A percentile compares a stretch with the other conserved stretches of the same genome.
These are phyloP conservation scores for Xylariales sp. DNA, from an alignment of 2,329 filamentous ascomycete genomes.

Conservation along the genomic window DNA sequence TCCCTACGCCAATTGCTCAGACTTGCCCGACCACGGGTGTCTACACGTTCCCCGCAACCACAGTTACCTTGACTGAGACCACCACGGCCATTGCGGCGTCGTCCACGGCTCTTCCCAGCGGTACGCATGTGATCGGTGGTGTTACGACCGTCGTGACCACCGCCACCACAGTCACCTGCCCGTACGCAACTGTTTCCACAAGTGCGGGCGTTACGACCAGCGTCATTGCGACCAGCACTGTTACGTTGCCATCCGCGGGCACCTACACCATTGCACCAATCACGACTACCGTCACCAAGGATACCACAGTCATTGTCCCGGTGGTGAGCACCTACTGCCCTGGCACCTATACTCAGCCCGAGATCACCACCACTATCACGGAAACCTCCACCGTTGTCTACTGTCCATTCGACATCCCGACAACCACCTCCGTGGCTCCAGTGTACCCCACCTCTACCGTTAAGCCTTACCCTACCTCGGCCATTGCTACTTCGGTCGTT, in stretches of 20 bases:
- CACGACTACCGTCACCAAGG: conserved; percentile 54
- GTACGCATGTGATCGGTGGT: conserved; percentile 66
- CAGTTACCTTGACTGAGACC: conserved; percentile 60
- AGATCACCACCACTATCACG: conserved; percentile 62
- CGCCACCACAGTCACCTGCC: conserved; percentile 65
- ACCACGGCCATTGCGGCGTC: conserved; percentile 63
- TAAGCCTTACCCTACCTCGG: conserved; percentile 9
- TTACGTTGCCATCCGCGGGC: conserved; percentile 67
- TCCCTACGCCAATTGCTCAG: conserved; percentile 49
- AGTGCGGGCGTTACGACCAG: conserved; percentile 57
- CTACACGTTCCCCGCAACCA: conserved; percentile 73
- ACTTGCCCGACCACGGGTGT: conserved; percentile 62
- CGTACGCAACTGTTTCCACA: conserved; percentile 61
- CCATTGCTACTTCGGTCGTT: conserved; percentile 17
- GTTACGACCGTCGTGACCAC: conserved; percentile 65
- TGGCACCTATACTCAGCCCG: conserved; percentile 68
- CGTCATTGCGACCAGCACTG: conserved; percentile 65
- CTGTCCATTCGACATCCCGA: conserved; percentile 56
- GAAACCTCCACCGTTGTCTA: conserved; percentile 63
- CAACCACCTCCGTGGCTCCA: conserved; percentile 23
- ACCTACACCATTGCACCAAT: conserved; percentile 71
- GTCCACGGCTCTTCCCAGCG: conserved; percentile 56
- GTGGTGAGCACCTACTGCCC: conserved; percentile 59
- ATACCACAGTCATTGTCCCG: conserved; percentile 59
- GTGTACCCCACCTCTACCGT: conserved; percentile 17